Conservation (phyloP, 176 grass and related monocot species). For the Aegilops sharonensis region DNA sequence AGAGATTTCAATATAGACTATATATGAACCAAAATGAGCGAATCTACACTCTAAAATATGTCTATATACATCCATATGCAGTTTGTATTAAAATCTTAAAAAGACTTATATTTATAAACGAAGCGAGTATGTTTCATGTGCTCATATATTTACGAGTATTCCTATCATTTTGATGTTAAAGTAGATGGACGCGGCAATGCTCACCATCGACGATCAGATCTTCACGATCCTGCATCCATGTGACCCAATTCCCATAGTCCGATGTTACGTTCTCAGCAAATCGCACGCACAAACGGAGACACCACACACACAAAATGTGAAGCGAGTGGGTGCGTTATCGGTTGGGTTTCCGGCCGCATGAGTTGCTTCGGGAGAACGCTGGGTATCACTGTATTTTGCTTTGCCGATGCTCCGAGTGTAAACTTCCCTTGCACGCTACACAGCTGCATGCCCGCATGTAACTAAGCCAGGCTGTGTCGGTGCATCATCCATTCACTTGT, state of each 20-base stretch:
- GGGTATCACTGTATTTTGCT: not conserved
- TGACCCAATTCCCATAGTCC: not conserved
- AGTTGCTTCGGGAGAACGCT: not conserved
- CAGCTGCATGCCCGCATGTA: not conserved
- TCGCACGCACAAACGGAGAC: not conserved
- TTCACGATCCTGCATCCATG: not conserved
- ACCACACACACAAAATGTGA: not conserved
- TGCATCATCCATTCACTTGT: not conserved
- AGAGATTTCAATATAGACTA: too few species aligned
- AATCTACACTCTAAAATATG: too few species aligned
- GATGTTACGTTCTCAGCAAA: not conserved
- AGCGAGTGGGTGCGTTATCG: not conserved
- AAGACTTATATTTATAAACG: too few species aligned
- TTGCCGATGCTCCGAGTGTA: not conserved
- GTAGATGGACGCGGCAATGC: too few species aligned
- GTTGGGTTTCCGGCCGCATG: not conserved
- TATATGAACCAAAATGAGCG: too few species aligned
- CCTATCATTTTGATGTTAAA: too few species aligned
- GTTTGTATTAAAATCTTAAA: too few species aligned
- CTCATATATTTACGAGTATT: too few species aligned
- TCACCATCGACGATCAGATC: too few species aligned
- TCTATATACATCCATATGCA: too few species aligned
- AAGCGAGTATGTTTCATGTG: too few species aligned
- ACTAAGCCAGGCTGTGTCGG: not conserved
- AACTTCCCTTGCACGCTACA: constrained; percentile 29